Percentiles rank a stretch among this genome's conserved stretches.
phyloP scores from a whole-genome alignment of 129 eudicot species.

The Arctium lappa region DNA sequence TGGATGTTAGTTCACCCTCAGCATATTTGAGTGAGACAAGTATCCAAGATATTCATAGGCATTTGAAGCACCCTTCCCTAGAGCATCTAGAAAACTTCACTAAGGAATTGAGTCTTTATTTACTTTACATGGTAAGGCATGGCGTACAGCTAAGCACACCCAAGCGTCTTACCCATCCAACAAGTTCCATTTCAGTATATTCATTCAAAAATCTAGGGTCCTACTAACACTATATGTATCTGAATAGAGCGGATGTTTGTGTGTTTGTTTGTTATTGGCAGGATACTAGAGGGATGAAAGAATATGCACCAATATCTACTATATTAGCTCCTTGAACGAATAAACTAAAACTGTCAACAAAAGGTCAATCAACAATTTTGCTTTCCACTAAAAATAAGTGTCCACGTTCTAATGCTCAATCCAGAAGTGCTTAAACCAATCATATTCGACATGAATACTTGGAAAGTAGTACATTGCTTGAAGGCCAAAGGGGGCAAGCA shows the following conservation, averaged over 20 bases:
- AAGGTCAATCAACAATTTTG: not conserved
- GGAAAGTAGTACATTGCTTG: not conserved
- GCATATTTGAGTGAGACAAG: not conserved
- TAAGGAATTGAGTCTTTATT: not conserved
- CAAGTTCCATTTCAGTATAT: not conserved
- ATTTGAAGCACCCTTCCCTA: not conserved
- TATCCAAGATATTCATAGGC: not conserved
- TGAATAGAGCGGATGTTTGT: not conserved
- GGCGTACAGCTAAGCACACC: not conserved
- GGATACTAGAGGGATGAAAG: not conserved
- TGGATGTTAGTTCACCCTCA: not conserved
- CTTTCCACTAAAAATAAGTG: not conserved
- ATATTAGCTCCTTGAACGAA: not conserved
- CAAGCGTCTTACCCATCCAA: not conserved
- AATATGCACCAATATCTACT: not conserved
- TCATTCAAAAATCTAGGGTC: not conserved
- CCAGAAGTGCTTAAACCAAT: not conserved
- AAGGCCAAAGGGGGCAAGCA: not conserved
- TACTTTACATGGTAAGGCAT: not conserved
- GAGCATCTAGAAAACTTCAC: not conserved
- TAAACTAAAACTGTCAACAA: not conserved
- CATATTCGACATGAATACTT: not conserved
- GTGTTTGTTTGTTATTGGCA: not conserved
- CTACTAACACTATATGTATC: not conserved
- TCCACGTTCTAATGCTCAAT: not conserved